phyloP scores from a whole-genome alignment of 345 rosid species.

The Clausena lansium region DNA sequence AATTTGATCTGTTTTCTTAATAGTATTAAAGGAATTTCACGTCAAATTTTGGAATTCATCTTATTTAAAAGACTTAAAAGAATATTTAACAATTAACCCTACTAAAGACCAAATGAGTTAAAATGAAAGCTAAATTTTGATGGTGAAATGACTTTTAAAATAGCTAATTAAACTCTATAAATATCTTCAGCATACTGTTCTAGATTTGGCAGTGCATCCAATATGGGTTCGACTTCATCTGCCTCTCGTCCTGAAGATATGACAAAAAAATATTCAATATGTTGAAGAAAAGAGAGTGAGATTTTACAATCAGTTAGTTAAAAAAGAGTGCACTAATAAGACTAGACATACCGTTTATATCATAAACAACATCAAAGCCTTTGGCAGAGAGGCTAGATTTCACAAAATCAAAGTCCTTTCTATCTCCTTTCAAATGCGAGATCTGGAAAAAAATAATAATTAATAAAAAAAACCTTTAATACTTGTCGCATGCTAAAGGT shows the following conservation, averaged over 20 bases:
- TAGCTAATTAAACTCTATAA: background rate
- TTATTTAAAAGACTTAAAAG: background rate
- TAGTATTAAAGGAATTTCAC: background rate
- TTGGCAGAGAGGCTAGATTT: conserved; percentile 91
- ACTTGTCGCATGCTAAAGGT: background rate
- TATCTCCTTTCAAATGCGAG: conserved; percentile 94
- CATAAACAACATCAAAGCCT: conserved; percentile 93
- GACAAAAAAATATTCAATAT: background rate
- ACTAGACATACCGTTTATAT: conserved; percentile 68
- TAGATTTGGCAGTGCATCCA: conserved; percentile 89
- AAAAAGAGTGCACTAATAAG: background rate
- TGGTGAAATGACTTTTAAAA: background rate
- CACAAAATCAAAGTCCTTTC: conserved; percentile 91
- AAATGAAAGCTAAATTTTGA: background rate
- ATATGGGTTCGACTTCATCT: conserved; percentile 80
- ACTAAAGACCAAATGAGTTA: background rate
- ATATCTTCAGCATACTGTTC: conserved; percentile 61
- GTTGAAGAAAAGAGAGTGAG: background rate
- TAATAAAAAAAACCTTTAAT: background rate
- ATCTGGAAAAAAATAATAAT: conserved; percentile 46
- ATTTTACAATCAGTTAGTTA: background rate
- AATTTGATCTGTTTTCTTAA: background rate
- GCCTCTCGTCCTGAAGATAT: conserved; percentile 79
- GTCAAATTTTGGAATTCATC: background rate
- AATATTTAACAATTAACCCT: background rate